Conservation (phyloP, 345 rosid species). For the Salix suchowensis region DNA sequence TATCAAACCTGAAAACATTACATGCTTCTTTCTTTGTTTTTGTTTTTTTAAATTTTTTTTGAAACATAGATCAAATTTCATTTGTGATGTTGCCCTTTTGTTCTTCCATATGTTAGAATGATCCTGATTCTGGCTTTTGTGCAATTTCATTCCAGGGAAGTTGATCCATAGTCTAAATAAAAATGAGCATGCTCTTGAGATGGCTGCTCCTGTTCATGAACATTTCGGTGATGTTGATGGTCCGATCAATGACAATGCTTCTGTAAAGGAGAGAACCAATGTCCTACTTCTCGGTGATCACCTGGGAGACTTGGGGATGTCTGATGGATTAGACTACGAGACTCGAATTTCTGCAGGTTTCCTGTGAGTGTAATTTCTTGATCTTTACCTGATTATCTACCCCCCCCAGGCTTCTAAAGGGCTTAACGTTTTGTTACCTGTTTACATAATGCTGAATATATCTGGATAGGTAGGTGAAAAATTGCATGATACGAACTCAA, state of each 20-base stretch:
- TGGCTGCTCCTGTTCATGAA: constrained; percentile 78
- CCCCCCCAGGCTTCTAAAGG: neutral
- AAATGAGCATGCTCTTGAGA: constrained; percentile 85
- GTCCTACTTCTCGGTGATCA: constrained; percentile 90
- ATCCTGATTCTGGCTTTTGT: constrained; percentile 8
- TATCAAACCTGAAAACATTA: neutral
- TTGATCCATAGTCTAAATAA: constrained; percentile 76
- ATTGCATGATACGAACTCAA: neutral
- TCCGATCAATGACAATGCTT: constrained; percentile 32
- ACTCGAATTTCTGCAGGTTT: constrained; percentile 75
- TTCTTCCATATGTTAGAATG: neutral
- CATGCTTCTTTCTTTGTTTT: neutral
- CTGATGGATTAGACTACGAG: constrained; percentile 77
- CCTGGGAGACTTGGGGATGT: constrained; percentile 79
- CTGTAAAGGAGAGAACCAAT: constrained; percentile 63
- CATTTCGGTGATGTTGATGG: constrained; percentile 42
- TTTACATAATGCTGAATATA: neutral
- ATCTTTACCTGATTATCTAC: neutral
- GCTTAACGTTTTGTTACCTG: too few species aligned
- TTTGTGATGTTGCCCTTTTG: neutral
- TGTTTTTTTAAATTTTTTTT: too few species aligned
- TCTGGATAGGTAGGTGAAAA: neutral
- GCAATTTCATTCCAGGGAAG: constrained; percentile 46
- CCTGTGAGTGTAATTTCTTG: constrained; percentile 47
- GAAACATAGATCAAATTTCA: neutral